Evolutionary conservation across 257 asterid genomes (phyloP), one percentile per base, ranked within the genome.

Genomic region (Nicotiana sylvestris): DNA sequence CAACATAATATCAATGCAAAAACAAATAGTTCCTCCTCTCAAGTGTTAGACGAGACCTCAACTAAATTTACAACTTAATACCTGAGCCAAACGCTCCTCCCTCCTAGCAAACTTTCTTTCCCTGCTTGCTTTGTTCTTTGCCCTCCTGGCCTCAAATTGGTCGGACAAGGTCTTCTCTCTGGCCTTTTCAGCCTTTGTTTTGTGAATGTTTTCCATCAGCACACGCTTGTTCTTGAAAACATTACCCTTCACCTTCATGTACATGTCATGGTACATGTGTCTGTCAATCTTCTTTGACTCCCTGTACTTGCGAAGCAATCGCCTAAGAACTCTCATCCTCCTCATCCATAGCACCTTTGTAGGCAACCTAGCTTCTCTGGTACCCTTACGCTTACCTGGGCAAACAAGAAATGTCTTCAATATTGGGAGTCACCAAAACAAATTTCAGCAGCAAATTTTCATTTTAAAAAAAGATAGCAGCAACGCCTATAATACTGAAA

Each of bases 41-140:
- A 3, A 8, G n/a, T 0, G 8, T 53, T 13, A n/a, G 58, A 70
- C 15, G 10, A 35, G 30, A 70, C 7, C 18, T 12, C 58, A 70
- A 11, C 55, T 0, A 43, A 43, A 21, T 70, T 21, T 70, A 21
- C 10, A 70, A 39, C 17, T 21, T 70, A 21, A n/a, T 39, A 70
- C 77, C 77, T n/a, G 77, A 37, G 77, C 77, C 77, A 69, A 69
- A 37, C 77, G 77, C 56, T 69, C 77, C 57, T 69, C 77, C 77
- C 77, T 69, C 57, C 77, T 69, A 9, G 77, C 77, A 69, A 69
- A 69, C 77, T 69, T 69, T n/a, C 77, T 37, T 37, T 69, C 77
- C 9, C 57, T 37, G 21, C 77, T 69, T 39, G 77, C 77, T 69
- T 69, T 69, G 32, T 69, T 69, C 57, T 69, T 69, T 69, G 77